Conservation (phyloP, 2,329 filamentous ascomycete species). For the Metarhizium brunneum region DNA sequence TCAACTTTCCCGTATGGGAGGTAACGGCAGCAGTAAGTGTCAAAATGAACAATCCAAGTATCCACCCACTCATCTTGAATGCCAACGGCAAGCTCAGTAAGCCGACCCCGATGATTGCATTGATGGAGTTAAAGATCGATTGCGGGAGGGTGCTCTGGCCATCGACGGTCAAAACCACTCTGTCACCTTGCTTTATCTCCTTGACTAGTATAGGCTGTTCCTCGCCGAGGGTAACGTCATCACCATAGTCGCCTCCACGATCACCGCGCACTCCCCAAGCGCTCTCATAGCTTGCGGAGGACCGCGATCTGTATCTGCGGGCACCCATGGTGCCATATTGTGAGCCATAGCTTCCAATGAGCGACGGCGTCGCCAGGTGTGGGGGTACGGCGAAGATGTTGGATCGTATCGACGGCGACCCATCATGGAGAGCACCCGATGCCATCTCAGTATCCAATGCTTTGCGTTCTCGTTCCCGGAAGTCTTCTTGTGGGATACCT, state of each 20-base stretch:
- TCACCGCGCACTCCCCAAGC: constrained; percentile 25
- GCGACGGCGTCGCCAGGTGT: constrained; percentile 56
- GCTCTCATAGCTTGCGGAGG: constrained; percentile 36
- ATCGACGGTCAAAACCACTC: constrained; percentile 72
- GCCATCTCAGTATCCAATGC: constrained; percentile 34
- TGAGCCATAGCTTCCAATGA: constrained; percentile 60
- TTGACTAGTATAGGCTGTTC: constrained; percentile 74
- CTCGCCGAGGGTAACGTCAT: constrained; percentile 17
- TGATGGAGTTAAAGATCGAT: constrained; percentile 94
- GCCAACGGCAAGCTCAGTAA: constrained; percentile 82
- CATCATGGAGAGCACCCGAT: constrained; percentile 16
- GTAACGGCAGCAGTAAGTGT: constrained; percentile 67
- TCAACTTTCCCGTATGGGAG: constrained; percentile 73
- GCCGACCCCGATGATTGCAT: constrained; percentile 84
- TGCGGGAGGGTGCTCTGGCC: constrained; percentile 94
- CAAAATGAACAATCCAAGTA: constrained; percentile 70
- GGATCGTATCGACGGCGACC: constrained; percentile 21
- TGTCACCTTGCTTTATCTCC: constrained; percentile 81
- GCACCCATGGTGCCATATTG: constrained; percentile 43
- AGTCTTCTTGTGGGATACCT: constrained; percentile 15
- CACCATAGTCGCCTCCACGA: constrained; percentile 13
- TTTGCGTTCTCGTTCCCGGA: constrained; percentile 30
- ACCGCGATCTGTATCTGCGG: constrained; percentile 21
- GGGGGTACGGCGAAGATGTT: constrained; percentile 49
- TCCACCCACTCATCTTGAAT: constrained; percentile 79